These are phyloP conservation scores for Parasitella parasitica DNA, from an alignment of 371 early-diverging fungal genomes.

Conservation along the genomic window DNA sequence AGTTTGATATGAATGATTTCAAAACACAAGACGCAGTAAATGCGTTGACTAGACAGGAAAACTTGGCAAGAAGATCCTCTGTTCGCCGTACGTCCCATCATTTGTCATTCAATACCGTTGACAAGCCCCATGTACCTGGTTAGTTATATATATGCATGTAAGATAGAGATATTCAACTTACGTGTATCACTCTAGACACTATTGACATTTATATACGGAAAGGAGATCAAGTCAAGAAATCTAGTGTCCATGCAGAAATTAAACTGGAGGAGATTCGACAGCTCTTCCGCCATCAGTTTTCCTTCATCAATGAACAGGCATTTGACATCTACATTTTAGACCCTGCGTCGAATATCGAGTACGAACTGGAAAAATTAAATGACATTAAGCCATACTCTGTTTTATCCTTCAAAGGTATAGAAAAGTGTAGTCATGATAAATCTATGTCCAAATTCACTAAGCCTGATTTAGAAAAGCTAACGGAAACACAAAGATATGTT, in stretches of 20 bases:
- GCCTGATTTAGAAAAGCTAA: background rate
- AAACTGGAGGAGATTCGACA: constrained; percentile 39
- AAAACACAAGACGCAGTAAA: constrained; percentile 29
- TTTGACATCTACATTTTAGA: constrained; percentile 57
- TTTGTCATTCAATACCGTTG: background rate
- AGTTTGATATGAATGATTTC: constrained; percentile 34
- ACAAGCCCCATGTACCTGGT: background rate
- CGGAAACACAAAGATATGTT: background rate
- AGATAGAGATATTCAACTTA: background rate
- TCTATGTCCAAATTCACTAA: background rate
- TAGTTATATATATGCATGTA: too few relatives aligned
- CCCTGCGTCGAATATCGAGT: constrained; percentile 45
- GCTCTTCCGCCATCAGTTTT: constrained; percentile 52
- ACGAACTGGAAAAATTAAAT: constrained; percentile 59
- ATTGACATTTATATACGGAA: constrained; percentile 45
- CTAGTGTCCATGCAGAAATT: constrained; percentile 27
- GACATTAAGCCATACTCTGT: constrained; percentile 59
- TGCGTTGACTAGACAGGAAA: constrained; percentile 23
- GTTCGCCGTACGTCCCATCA: constrained; percentile 23
- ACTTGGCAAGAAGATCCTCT: constrained; percentile 30
- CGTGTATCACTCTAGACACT: background rate
- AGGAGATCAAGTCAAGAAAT: constrained; percentile 51
- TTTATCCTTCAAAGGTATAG: constrained; percentile 52
- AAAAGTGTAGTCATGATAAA: background rate
- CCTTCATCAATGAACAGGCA: constrained; percentile 3